Evolutionary conservation across 225 moss, liverwort and hornwort genomes (phyloP).

Genomic region (Asterella californica): DNA sequence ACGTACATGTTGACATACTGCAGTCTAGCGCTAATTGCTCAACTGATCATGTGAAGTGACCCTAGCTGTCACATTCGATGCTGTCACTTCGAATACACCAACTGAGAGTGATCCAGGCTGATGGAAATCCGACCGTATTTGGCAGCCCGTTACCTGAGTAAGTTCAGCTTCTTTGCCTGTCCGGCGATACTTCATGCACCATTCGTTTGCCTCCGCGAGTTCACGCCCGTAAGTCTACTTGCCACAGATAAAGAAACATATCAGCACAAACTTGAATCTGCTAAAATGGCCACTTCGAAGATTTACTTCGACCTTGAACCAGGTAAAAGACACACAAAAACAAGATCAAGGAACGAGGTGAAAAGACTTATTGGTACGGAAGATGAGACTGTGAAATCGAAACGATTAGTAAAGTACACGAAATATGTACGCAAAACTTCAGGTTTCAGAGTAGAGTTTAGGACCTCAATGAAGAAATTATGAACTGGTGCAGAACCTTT

Average conservation of each 20-base stretch:
- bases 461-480: too few species aligned
- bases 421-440: too few species aligned
- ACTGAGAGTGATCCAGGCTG: too few species aligned
- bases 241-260: neutral
- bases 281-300: neutral
- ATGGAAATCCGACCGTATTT: neutral
- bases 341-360: too few species aligned
- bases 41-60: neutral
- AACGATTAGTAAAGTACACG: too few species aligned
- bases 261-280: neutral
- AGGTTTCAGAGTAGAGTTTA: too few species aligned
- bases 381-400: too few species aligned
- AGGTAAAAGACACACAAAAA: neutral
- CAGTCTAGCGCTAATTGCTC: too few species aligned
- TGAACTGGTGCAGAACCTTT: too few species aligned
- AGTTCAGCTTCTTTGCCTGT: conserved; percentile 98
- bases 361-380: too few species aligned
- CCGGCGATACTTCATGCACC: conserved; percentile 82
- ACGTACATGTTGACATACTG: too few species aligned
- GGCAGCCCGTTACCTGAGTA: conserved; percentile 58
- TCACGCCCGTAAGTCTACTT: conserved; percentile 70
- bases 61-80: neutral
- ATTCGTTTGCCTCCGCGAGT: conserved; percentile 93
- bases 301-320: too few species aligned
- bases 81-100: neutral